Evolutionary conservation across 2,329 filamentous ascomycete species (phyloP), one percentile per base, ranked within the genome.

Genomic region (Aureobasidium namibiae): DNA sequence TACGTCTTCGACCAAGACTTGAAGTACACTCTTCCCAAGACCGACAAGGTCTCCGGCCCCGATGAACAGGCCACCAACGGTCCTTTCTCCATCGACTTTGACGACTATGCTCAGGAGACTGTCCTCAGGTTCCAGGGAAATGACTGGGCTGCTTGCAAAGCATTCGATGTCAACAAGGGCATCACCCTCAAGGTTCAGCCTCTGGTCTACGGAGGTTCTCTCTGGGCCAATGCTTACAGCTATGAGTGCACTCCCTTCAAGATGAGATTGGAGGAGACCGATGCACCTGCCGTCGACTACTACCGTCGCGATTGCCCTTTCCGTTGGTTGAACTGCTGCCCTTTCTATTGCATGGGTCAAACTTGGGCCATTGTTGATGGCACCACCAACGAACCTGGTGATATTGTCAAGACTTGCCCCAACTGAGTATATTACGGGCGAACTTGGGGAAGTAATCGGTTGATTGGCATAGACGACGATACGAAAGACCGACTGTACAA

Each of bases 261-360:
- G 48, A 52, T 52, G 48, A 38, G 2, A 9, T 16, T 52, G 31
- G 48, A 23, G 31, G 48, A 52, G 48, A 52, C 48, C 9, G 33
- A 36, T 13, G 48, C 48, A 7, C n/a, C 16, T 24, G 48, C 48
- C 81, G 48, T 52, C 4, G 29, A 36, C 9, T 11, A 52, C 31
- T 52, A 71, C 29, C 13, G 44, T 31, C 24, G 44, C 16, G 44
- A 29, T 46, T 46, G 44, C 14, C 44, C 84, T 14, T 44, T 44
- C 41, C 18, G 26, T 10, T 44, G 41, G 41, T 24, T 44, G 21
- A 24, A 44, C 41, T 24, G 13, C 23, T 44, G 13, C 21, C 41
- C 41, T 3, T 6, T 24, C 7, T 18, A 24, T 11, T 44, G 41
- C 21, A 44, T 44, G 41, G 41, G 41, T 44, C 41, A 44, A 21